Percentiles rank a stretch among this genome's conserved stretches.
phyloP scores from a whole-genome alignment of 768 basidiomycete species.

The Hygrocybe coccinea region DNA sequence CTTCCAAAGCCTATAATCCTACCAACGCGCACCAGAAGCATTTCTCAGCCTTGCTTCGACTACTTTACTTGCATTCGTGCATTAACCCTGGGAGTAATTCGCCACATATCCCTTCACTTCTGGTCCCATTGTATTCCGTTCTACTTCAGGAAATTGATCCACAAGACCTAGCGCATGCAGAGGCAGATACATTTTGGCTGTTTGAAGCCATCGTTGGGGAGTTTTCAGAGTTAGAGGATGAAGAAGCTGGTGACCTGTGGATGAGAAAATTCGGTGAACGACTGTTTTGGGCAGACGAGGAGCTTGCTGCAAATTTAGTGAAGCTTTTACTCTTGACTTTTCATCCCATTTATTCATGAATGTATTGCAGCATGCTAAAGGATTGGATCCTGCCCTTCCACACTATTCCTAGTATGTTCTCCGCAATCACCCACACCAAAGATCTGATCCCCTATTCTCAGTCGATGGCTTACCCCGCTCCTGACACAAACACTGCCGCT shows the following conservation, averaged over 20 bases:
- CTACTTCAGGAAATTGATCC: slow-evolving; percentile 57
- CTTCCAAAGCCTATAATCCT: slow-evolving; percentile 42
- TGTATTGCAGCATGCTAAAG: slow-evolving; percentile 47
- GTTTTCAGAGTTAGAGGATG: slow-evolving; percentile 68
- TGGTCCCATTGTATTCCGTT: slow-evolving; percentile 64
- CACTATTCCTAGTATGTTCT: slow-evolving; percentile 73
- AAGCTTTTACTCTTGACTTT: slow-evolving; percentile 14
- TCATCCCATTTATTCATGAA: slow-evolving; percentile 3
- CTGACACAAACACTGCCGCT: slow-evolving; percentile 71
- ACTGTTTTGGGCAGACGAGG: slow-evolving; percentile 57
- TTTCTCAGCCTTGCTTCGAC: slow-evolving; percentile 57
- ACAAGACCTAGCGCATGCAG: slow-evolving; percentile 58
- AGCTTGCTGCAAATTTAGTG: slow-evolving; percentile 59
- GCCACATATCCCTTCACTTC: slow-evolving; percentile 61
- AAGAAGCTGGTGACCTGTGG: slow-evolving; percentile 58
- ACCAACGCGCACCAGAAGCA: slow-evolving; percentile 55
- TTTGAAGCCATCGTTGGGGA: slow-evolving; percentile 72
- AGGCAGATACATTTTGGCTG: slow-evolving; percentile 81
- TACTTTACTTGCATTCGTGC: slow-evolving; percentile 65
- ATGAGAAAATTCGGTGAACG: slow-evolving; percentile 57
- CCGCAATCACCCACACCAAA: neutral
- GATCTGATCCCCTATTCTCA: slow-evolving; percentile 21
- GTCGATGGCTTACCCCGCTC: slow-evolving; percentile 71
- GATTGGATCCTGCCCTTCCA: slow-evolving; percentile 65
- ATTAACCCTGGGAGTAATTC: slow-evolving; percentile 71